Percentiles rank a stretch among this genome's conserved stretches.
Conservation (phyloP, 495 filamentous ascomycete species). For the Penicillium crystallinum region DNA sequence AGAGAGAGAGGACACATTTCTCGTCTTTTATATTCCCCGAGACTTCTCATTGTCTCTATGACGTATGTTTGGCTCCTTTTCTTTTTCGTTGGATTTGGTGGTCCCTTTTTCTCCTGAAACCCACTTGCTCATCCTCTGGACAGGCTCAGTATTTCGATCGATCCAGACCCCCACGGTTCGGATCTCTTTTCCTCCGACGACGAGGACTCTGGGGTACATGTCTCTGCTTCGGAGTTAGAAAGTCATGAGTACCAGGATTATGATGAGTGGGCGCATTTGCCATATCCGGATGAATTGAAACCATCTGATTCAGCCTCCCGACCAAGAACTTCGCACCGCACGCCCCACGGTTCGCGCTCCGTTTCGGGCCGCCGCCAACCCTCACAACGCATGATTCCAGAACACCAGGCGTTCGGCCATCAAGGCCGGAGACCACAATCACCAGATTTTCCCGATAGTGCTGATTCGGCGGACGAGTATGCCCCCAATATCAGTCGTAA, state of each 20-base stretch:
- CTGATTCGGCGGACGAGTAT: slow-evolving; percentile 52
- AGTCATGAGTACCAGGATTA: slow-evolving; percentile 51
- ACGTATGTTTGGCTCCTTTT: slow-evolving; percentile 23
- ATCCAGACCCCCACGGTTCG: slow-evolving; percentile 35
- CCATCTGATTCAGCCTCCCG: slow-evolving; percentile 80
- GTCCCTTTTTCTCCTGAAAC: background rate
- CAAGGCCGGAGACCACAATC: slow-evolving; percentile 45
- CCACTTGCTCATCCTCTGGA: slow-evolving; percentile 1
- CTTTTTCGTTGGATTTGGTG: background rate
- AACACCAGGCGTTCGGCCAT: slow-evolving; percentile 33
- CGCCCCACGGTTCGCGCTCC: slow-evolving; percentile 39
- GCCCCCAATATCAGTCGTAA: slow-evolving; percentile 30
- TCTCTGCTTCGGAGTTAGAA: slow-evolving; percentile 41
- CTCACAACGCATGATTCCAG: slow-evolving; percentile 34
- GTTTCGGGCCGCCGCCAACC: slow-evolving; percentile 39
- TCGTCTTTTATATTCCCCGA: slow-evolving; percentile 2
- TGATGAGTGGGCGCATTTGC: slow-evolving; percentile 47
- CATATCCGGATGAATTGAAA: slow-evolving; percentile 62
- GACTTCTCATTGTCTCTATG: slow-evolving; percentile 22
- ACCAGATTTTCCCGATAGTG: slow-evolving; percentile 49
- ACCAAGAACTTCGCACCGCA: slow-evolving; percentile 49
- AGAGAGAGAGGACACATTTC: slow-evolving; percentile 8
- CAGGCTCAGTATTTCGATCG: slow-evolving; percentile 50
- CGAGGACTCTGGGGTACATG: slow-evolving; percentile 50
- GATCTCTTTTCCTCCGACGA: slow-evolving; percentile 46